Percentiles rank a stretch among this genome's conserved stretches.
Conservation (phyloP, 306 rosid genomes). For the Argentina anserina region DNA sequence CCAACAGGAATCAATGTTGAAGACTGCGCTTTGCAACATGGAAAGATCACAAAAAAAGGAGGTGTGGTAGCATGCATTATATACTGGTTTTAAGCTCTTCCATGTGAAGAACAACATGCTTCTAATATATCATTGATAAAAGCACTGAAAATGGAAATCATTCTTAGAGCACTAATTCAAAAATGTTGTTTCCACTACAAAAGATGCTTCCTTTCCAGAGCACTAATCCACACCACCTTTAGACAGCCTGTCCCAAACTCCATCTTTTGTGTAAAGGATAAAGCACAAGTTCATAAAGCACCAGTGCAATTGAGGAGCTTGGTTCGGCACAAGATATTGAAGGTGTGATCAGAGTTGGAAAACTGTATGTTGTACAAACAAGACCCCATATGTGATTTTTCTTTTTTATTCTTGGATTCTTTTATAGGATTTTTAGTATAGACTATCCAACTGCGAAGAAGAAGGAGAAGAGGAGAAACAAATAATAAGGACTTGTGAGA, state of each 20-base stretch:
- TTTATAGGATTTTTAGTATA: not conserved
- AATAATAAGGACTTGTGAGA: not conserved
- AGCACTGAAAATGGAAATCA: too few species aligned
- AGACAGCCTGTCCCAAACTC: too few species aligned
- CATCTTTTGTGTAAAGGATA: too few species aligned
- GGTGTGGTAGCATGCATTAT: not conserved
- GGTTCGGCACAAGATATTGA: conserved; percentile 96
- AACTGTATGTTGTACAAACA: conserved; percentile 89
- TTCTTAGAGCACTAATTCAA: too few species aligned
- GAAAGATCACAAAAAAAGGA: not conserved
- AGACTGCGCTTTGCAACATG: too few species aligned
- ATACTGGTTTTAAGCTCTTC: conserved; percentile 1
- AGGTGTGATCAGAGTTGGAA: conserved; percentile 85
- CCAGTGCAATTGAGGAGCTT: conserved; percentile 71
- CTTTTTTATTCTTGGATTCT: not conserved
- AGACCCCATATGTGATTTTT: conserved; percentile 84
- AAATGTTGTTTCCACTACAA: too few species aligned
- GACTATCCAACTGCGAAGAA: too few species aligned
- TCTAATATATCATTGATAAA: too few species aligned
- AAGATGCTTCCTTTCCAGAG: too few species aligned
- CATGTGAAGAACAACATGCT: conserved; percentile 21
- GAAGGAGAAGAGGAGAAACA: not conserved
- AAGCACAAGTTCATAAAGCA: too few species aligned
- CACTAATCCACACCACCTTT: too few species aligned
- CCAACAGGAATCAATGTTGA: too few species aligned